phyloP scores from a whole-genome alignment of 1,284 basidiomycete genomes.

The Apiotrichum brassicae region DNA sequence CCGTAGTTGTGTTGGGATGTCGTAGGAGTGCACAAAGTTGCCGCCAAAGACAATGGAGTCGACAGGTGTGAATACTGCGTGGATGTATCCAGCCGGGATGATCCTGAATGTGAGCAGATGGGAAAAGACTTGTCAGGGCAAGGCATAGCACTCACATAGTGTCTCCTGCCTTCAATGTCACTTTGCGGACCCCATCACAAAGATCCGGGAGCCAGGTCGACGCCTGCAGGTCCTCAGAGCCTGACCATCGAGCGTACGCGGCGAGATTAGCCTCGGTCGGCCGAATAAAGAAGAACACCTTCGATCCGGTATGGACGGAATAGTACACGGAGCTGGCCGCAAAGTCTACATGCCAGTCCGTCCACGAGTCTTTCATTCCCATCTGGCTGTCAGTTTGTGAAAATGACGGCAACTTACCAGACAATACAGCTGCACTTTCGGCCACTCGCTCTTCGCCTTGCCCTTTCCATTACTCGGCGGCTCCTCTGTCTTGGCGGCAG shows the following conservation, averaged over 20 bases:
- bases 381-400: constrained; percentile 47
- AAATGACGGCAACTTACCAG: constrained; percentile 61
- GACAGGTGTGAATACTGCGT: constrained; percentile 59
- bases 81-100: constrained; percentile 94
- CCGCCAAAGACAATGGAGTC: constrained; percentile 95
- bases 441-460: constrained; percentile 52
- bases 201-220: constrained; percentile 81
- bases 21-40: constrained; percentile 82
- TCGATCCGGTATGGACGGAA: constrained; percentile 73
- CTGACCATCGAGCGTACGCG: constrained; percentile 62
- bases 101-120: constrained; percentile 50
- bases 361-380: constrained; percentile 61
- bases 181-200: constrained; percentile 73
- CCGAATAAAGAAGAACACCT: constrained; percentile 92
- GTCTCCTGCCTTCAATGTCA: constrained; percentile 73
- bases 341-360: constrained; percentile 96
- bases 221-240: constrained; percentile 72
- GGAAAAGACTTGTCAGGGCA: background rate
- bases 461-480: constrained; percentile 5
- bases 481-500: constrained; percentile 33
- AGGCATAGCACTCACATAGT: constrained; percentile 60
- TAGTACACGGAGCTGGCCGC: constrained; percentile 94
- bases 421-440: constrained; percentile 94
- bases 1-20: constrained; percentile 53
- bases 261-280: constrained; percentile 81